Conservation (phyloP, 208 protist genomes). For the Trypanosomatidae sp. region DNA sequence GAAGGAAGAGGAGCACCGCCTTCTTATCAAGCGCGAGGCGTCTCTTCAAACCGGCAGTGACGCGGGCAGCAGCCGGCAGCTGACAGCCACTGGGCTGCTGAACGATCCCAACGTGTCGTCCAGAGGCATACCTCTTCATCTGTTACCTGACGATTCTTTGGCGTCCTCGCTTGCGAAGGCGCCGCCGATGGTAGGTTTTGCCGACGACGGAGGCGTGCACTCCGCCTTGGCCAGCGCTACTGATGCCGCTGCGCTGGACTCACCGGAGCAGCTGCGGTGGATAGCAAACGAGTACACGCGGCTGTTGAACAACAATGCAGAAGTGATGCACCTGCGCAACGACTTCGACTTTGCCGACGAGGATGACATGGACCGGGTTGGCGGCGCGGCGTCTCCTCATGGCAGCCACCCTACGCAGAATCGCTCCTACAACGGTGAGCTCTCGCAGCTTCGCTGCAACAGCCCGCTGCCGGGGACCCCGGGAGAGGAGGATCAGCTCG, state of each 20-base stretch:
- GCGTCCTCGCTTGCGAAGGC: constrained; percentile 11
- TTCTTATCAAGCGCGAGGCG: constrained; percentile 63
- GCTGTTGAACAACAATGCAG: constrained; percentile 61
- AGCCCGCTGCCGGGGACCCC: constrained; percentile 25
- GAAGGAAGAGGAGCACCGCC: constrained; percentile 69
- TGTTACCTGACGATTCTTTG: constrained; percentile 10
- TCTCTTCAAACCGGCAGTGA: constrained; percentile 13
- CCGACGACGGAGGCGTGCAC: constrained; percentile 1
- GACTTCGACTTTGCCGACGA: constrained; percentile 72
- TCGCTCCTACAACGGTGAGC: not conserved
- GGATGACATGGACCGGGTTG: constrained; percentile 2
- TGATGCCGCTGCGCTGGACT: constrained; percentile 6
- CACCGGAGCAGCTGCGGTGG: constrained; percentile 38
- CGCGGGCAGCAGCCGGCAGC: constrained; percentile 3
- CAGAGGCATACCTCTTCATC: constrained; percentile 3
- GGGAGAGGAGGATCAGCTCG: not conserved
- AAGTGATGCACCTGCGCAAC: constrained; percentile 59
- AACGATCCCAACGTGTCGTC: not conserved
- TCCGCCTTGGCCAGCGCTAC: not conserved
- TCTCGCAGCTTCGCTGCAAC: not conserved
- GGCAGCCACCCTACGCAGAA: constrained; percentile 26
- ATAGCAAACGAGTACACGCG: constrained; percentile 54
- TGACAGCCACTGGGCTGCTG: constrained; percentile 2
- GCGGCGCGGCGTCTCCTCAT: not conserved
- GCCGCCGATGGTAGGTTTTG: not conserved